Evolutionary conservation across 257 asterid genomes (phyloP), one percentile per base, ranked within the genome.

Genomic region (Salvia rosmarinus): DNA sequence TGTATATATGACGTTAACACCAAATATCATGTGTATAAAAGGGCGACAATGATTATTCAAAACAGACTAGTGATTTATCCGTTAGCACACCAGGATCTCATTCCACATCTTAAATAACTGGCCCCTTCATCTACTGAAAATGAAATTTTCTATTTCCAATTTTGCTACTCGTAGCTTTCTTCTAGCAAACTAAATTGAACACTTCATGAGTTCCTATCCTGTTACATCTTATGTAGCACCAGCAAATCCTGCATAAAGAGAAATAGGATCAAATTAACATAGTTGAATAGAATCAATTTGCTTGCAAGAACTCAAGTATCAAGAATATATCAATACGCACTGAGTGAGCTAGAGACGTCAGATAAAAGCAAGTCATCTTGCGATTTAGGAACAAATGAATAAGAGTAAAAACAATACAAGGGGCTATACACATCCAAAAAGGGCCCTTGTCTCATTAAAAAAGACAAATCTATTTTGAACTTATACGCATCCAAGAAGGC

Each of bases 51-150:
- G 43, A 60, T 60, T 14, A 60, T 60, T 52, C 60, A 52, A 13
- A 71, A 59, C 51, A 34, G 40, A 59, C 39, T 4, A 19, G 11
- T 46, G 37, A 67, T 35, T 54, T 3, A 47, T 59, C 37, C 17
- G 37, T 62, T 60, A 23, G 63, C n/a, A 62, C 60, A 55, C 51
- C 16, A 57, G 46, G 4, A 44, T 34, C 78, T 42, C 52, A 14
- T 17, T 19, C 51, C 64, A 25, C 14, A 32, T 52, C 9, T 30
- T 14, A 57, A 44, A 54, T 20, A 28, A 57, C 20, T 39, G 35
- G 67, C 61, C 9, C 72, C 43, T 39, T 39, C 17, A 52, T 54
- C 10, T 35, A 42, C 52, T n/a, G 64, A 57, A 55, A 57, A 49
- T 42, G 70, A 42, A 47, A 30, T 25, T 20, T 34, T 61, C 51